Evolutionary conservation across 169 alveolate species (phyloP).

Genomic region (Plasmodium blacklocki): DNA sequence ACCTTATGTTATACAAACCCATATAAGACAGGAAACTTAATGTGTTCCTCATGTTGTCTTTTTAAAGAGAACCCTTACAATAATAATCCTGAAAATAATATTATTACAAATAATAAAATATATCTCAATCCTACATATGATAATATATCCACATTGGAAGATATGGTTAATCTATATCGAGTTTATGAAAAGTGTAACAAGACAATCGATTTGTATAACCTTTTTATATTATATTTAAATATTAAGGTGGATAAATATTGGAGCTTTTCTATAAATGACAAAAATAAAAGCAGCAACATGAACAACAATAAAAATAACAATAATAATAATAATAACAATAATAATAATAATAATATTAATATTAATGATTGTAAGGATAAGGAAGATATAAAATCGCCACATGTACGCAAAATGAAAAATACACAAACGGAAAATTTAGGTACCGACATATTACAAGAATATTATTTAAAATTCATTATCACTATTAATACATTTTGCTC

Average conservation of each 20-base stretch:
- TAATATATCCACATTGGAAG: constrained; percentile 42
- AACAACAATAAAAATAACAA: background rate
- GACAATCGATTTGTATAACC: constrained; percentile 37
- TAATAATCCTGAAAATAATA: constrained; percentile 15
- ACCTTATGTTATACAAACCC: constrained; percentile 56
- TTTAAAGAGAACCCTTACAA: constrained; percentile 3
- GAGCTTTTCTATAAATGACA: background rate
- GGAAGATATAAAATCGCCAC: background rate
- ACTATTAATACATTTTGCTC: constrained; percentile 45
- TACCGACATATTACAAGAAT: constrained; percentile 42
- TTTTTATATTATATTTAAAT: constrained; percentile 34
- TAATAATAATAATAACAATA: background rate
- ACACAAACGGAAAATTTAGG: background rate
- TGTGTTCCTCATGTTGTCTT: constrained; percentile 53
- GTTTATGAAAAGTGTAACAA: constrained; percentile 48
- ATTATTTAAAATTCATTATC: constrained; percentile 51
- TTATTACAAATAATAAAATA: constrained; percentile 20
- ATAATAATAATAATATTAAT: background rate
- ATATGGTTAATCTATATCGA: constrained; percentile 41
- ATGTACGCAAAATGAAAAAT: background rate
- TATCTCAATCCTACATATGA: constrained; percentile 55
- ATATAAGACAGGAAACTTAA: constrained; percentile 58
- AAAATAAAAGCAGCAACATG: background rate
- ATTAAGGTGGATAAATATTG: constrained; percentile 23
- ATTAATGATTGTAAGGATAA: background rate